These are phyloP conservation scores for Colletotrichum viniferum DNA, from an alignment of 2,329 filamentous ascomycete genomes.

Conservation along the genomic window DNA sequence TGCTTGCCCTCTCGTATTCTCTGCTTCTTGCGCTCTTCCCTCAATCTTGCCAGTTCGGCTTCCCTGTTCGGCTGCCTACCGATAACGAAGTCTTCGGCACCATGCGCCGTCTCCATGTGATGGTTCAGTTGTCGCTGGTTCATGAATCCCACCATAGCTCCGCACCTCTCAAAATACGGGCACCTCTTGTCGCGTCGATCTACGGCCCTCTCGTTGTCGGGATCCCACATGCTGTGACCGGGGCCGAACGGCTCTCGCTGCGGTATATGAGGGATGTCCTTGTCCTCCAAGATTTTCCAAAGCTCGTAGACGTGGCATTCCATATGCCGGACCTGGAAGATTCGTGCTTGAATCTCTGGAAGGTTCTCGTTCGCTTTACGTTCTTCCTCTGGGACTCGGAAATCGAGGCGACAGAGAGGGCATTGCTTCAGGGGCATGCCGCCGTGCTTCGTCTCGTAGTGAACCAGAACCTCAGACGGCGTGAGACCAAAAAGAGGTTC, in stretches of 20 bases:
- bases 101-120: constrained; percentile 16
- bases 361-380: neutral
- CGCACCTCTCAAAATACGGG: constrained; percentile 20
- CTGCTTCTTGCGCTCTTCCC: neutral
- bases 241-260: constrained; percentile 10
- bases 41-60: neutral
- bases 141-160: constrained; percentile 23
- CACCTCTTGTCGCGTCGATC: constrained; percentile 22
- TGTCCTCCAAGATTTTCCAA: constrained; percentile 8
- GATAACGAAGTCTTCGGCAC: constrained; percentile 1
- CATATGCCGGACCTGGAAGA: constrained; percentile 17
- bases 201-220: constrained; percentile 4
- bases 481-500: constrained; percentile 16
- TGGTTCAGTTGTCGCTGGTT: constrained; percentile 17
- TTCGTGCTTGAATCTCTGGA: neutral
- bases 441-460: constrained; percentile 18
- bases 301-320: constrained; percentile 23
- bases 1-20: constrained; percentile 3
- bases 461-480: constrained; percentile 14
- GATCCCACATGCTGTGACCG: constrained; percentile 18
- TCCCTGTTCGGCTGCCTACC: neutral
- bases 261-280: neutral
- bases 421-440: constrained; percentile 5
- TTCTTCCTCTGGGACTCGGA: neutral
- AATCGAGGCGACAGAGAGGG: constrained; percentile 18